Evolutionary conservation across 768 basidiomycete species (phyloP).

Genomic region (Peribolospora baueri): DNA sequence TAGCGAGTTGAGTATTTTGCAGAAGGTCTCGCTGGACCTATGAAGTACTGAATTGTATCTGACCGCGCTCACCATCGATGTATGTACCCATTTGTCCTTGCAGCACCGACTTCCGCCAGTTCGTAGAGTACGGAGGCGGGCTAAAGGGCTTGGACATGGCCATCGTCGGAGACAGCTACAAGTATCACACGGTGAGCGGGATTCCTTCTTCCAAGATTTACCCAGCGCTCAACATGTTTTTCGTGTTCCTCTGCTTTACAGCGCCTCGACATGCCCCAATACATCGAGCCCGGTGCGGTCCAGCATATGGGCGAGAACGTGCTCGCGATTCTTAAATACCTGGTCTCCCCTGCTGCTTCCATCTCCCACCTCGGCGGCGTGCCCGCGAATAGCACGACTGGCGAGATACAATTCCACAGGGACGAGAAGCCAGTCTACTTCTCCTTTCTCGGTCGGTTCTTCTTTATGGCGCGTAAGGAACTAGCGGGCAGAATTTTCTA

Average conservation of each 20-base stretch:
- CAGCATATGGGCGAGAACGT: slow-evolving; percentile 78
- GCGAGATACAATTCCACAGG: slow-evolving; percentile 8
- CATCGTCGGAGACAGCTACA: slow-evolving; percentile 68
- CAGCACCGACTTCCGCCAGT: slow-evolving; percentile 89
- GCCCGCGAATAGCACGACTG: slow-evolving; percentile 33
- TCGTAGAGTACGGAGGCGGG: slow-evolving; percentile 55
- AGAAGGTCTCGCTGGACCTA: neutral
- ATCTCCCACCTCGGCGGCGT: slow-evolving; percentile 23
- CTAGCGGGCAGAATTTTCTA: slow-evolving; percentile 12
- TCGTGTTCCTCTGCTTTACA: neutral
- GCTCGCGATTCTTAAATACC: slow-evolving; percentile 47
- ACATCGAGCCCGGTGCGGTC: slow-evolving; percentile 62
- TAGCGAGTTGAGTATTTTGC: slow-evolving; percentile 38
- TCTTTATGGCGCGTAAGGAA: slow-evolving; percentile 24
- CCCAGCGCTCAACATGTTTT: slow-evolving; percentile 7
- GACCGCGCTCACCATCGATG: neutral
- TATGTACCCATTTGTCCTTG: neutral
- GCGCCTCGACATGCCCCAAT: slow-evolving; percentile 40
- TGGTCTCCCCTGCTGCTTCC: slow-evolving; percentile 37
- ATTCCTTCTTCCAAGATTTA: neutral
- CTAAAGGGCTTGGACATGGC: slow-evolving; percentile 91
- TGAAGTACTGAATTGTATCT: neutral
- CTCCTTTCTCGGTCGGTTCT: slow-evolving; percentile 39
- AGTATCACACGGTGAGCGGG: slow-evolving; percentile 59
- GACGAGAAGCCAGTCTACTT: slow-evolving; percentile 36